Evolutionary conservation across 306 rosid genomes (phyloP).

Genomic region (Cucurbita argyrosperma): DNA sequence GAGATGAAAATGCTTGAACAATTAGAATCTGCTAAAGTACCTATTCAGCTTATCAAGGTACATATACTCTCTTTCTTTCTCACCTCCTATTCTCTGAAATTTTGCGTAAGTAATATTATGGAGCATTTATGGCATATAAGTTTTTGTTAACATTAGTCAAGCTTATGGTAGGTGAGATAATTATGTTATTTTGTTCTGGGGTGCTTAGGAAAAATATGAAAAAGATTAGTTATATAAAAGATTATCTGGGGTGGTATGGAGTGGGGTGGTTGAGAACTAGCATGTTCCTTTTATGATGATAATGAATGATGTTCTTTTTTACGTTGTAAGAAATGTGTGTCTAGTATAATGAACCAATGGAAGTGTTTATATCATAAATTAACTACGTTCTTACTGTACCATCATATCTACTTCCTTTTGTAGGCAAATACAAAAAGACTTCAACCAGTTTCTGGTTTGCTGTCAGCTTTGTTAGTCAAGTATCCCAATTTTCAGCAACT

Average conservation of each 20-base stretch:
- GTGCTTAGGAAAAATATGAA: neutral
- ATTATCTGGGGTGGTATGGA: neutral
- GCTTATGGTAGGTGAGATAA: neutral
- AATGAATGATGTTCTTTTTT: neutral
- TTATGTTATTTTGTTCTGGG: neutral
- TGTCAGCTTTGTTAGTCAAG: constrained; percentile 67
- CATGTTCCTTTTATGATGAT: neutral
- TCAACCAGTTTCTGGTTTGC: constrained; percentile 58
- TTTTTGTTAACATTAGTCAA: neutral
- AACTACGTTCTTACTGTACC: neutral
- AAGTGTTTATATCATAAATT: neutral
- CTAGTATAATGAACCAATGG: neutral
- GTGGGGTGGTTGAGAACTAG: neutral
- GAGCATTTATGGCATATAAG: neutral
- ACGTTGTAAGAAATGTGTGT: neutral
- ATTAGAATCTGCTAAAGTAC: constrained; percentile 55
- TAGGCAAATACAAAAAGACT: constrained; percentile 53
- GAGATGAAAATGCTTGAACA: constrained; percentile 70
- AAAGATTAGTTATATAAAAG: neutral
- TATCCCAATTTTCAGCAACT: constrained; percentile 51
- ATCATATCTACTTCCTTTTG: constrained; percentile 3
- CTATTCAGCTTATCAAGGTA: constrained; percentile 60
- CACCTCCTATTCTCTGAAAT: neutral
- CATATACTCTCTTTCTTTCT: neutral
- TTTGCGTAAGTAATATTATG: neutral